Conservation (phyloP, 345 rosid species). For the Lumnitzera racemosa region DNA sequence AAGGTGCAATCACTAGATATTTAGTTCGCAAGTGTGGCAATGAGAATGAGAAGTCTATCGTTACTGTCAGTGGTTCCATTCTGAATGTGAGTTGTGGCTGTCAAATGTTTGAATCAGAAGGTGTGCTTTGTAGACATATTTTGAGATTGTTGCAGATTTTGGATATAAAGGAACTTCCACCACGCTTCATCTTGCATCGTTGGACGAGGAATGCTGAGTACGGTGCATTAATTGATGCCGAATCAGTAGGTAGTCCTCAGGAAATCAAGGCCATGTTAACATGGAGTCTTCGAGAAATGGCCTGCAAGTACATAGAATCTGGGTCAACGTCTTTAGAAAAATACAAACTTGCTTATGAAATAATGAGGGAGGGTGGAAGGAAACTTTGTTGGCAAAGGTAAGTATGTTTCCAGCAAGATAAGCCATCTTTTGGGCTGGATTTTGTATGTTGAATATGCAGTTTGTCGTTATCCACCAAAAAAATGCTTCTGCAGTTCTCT, state of each 20-base stretch:
- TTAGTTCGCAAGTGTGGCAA: slow-evolving; percentile 60
- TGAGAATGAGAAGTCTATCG: slow-evolving; percentile 58
- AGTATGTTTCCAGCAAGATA: slow-evolving; percentile 6
- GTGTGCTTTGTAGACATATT: slow-evolving; percentile 72
- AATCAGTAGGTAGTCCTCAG: slow-evolving; percentile 47
- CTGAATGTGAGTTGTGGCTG: slow-evolving; percentile 71
- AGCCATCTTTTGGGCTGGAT: slow-evolving; percentile 1
- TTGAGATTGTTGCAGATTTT: slow-evolving; percentile 66
- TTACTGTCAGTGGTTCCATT: slow-evolving; percentile 58
- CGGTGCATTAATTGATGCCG: slow-evolving; percentile 46
- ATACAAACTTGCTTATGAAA: slow-evolving; percentile 75
- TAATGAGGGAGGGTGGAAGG: slow-evolving; percentile 75
- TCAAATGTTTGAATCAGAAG: slow-evolving; percentile 89
- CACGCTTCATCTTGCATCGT: slow-evolving; percentile 63
- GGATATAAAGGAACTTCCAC: slow-evolving; percentile 65
- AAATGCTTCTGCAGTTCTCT: slow-evolving; percentile 9
- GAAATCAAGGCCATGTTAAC: slow-evolving; percentile 62
- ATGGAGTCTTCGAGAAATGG: slow-evolving; percentile 92
- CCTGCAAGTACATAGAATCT: slow-evolving; percentile 64
- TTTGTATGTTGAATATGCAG: slow-evolving; percentile 8
- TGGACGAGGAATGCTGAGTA: slow-evolving; percentile 84
- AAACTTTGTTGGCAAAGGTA: slow-evolving; percentile 69
- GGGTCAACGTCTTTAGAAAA: slow-evolving; percentile 64
- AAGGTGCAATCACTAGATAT: slow-evolving; percentile 62
- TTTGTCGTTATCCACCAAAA: no score